phyloP scores from a whole-genome alignment of 352 stramenopile species.

The Pythium rishiriense region DNA sequence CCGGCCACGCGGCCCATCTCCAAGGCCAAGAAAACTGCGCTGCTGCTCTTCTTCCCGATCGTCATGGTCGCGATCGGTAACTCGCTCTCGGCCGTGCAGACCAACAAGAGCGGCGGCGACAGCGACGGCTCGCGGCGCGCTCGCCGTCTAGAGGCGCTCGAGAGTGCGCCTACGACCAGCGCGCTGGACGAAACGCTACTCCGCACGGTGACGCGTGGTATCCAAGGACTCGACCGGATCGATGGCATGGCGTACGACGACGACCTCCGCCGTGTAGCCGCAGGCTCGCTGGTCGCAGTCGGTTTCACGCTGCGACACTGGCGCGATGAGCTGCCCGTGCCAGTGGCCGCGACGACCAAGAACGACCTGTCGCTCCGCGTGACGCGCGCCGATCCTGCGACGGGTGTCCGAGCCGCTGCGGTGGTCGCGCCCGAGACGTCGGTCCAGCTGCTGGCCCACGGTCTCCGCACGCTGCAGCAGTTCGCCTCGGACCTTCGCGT shows the following conservation, averaged over 20 bases:
- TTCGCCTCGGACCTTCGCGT: neutral
- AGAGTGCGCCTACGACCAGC: neutral
- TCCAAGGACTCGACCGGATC: neutral
- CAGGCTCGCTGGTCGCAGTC: conserved; percentile 4
- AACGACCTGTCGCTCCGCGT: neutral
- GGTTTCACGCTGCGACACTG: conserved; percentile 10
- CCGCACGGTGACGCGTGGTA: neutral
- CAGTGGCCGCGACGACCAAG: neutral
- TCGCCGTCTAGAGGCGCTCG: neutral
- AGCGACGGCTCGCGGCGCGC: neutral
- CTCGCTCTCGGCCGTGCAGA: conserved; percentile 53
- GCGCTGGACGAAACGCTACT: conserved; percentile 10
- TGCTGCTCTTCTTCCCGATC: conserved; percentile 57
- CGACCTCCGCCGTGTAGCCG: neutral
- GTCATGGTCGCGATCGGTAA: conserved; percentile 58
- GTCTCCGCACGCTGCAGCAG: neutral
- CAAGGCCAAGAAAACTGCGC: conserved; percentile 59
- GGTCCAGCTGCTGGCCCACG: conserved; percentile 10
- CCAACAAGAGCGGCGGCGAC: conserved; percentile 42
- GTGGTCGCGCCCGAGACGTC: neutral
- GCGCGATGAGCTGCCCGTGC: conserved; percentile 4
- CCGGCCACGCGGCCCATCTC: conserved; percentile 43
- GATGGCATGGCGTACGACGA: neutral
- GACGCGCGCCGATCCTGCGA: neutral
- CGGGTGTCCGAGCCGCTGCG: neutral